Evolutionary conservation across 2,329 filamentous ascomycete genomes (phyloP), one percentile per base, ranked within the genome.

Genomic region (Epichloe gansuensis): DNA sequence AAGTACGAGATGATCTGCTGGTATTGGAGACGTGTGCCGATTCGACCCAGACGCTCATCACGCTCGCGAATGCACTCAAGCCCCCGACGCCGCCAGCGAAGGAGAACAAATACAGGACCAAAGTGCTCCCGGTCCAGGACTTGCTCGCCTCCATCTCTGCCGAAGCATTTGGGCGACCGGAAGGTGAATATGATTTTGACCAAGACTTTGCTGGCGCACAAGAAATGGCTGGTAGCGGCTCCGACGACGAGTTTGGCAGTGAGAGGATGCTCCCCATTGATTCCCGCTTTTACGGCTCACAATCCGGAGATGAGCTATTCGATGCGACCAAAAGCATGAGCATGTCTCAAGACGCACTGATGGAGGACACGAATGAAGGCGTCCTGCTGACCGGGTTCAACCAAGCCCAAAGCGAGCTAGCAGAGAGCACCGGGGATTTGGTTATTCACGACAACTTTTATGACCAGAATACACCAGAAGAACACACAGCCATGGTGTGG

Each of bases 11-110:
- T 61, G 85, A 95, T 57, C 75, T 98, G 1, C 74, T 98, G 50
- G 84, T 98, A 36, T 71, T 98, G 6, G 93, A 98, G 67, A 94
- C 90, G 1, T 98, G 94, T 61, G 93, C 93, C 34, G 93, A 98
- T 67, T 98, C 93, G 2, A 97, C 89, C 0, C 89, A 96, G 65
- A 98, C 93, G 0, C 75, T 98, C 13, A 84, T 95, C 50, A 76
- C 79, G 2, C 77, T 95, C 42, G 70, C 90, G 15, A 88, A 86
- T 60, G 89, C 85, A 0, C 74, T 98, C 4, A 82, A 84, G 39
- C 93, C 91, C 4, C 91, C 93, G 1, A 83, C 81, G 7, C 85
- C 89, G 0, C 89, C 90, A 1, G 91, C 80, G 61, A 88, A 85
- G 55, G 84, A 86, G 58, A 80, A 84, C 57, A 93, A 93, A 63